These are phyloP conservation scores for Aspergillus spinulosporus DNA, from an alignment of 2,329 filamentous ascomycete species.

Conservation along the genomic window DNA sequence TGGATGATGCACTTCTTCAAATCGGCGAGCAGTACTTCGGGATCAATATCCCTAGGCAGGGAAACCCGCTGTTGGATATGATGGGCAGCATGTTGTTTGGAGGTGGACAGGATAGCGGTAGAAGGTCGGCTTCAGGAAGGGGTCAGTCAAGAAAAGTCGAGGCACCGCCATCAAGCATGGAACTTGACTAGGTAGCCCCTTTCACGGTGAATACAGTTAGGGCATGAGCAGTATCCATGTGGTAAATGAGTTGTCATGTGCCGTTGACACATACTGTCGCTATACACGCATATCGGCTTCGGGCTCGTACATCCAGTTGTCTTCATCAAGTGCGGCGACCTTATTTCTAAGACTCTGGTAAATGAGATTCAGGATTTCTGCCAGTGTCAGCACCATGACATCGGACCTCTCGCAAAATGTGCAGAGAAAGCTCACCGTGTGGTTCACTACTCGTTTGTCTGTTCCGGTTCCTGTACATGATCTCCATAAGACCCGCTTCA, in stretches of 20 bases:
- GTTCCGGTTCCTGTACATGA: slow-evolving; percentile 42
- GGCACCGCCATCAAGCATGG: slow-evolving; percentile 46
- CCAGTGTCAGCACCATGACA: slow-evolving; percentile 13
- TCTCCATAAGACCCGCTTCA: slow-evolving; percentile 47
- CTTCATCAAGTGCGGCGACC: slow-evolving; percentile 72
- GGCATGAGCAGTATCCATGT: slow-evolving; percentile 7
- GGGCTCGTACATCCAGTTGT: slow-evolving; percentile 88
- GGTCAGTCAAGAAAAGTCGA: slow-evolving; percentile 49
- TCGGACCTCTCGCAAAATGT: neutral
- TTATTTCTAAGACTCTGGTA: slow-evolving; percentile 70
- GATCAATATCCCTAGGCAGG: slow-evolving; percentile 82
- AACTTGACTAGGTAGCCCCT: slow-evolving; percentile 42
- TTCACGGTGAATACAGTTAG: neutral
- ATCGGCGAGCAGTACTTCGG: slow-evolving; percentile 97
- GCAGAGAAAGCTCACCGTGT: slow-evolving; percentile 56
- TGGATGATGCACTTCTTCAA: slow-evolving; percentile 79
- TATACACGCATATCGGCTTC: slow-evolving; percentile 57
- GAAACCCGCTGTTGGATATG: slow-evolving; percentile 95
- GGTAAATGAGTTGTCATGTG: slow-evolving; percentile 4
- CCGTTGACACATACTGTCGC: slow-evolving; percentile 24
- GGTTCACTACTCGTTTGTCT: slow-evolving; percentile 61
- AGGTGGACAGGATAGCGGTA: slow-evolving; percentile 53
- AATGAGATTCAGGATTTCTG: slow-evolving; percentile 69
- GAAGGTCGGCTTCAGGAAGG: slow-evolving; percentile 35
- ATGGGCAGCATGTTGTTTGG: slow-evolving; percentile 94